These are phyloP conservation scores for Dictyostelium citrinum DNA, from an alignment of 78 protist species.

Conservation along the genomic window DNA sequence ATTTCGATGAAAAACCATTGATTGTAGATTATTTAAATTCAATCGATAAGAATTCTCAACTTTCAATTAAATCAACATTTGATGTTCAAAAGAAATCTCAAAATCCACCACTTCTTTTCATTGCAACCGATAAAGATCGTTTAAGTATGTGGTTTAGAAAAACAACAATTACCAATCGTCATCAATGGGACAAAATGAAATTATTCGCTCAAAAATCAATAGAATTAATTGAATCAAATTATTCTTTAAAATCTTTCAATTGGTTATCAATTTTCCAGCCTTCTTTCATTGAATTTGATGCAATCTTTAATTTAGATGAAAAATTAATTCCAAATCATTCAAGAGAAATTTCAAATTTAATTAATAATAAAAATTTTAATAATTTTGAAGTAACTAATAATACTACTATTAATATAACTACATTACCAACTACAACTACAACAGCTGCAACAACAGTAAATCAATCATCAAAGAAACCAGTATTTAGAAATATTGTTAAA, in stretches of 20 bases:
- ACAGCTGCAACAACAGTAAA: neutral
- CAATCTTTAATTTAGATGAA: constrained; percentile 2
- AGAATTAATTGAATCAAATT: neutral
- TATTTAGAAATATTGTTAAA: neutral
- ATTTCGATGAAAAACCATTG: constrained; percentile 31
- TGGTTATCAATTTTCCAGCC: constrained; percentile 45
- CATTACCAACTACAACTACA: neutral
- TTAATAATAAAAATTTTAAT: neutral
- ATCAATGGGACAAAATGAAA: neutral
- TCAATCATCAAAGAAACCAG: neutral
- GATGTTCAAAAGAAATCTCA: constrained; percentile 2
- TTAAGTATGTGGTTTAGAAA: constrained; percentile 6
- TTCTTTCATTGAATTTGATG: constrained; percentile 23
- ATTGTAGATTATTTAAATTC: constrained; percentile 1
- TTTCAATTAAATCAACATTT: constrained; percentile 6
- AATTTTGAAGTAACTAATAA: neutral
- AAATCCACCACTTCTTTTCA: constrained; percentile 36
- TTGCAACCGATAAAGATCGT: constrained; percentile 65
- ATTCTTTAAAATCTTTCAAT: neutral
- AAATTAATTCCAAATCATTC: constrained; percentile 5
- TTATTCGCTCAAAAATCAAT: constrained; percentile 22
- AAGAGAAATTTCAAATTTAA: constrained; percentile 11
- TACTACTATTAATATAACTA: neutral
- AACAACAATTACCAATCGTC: neutral
- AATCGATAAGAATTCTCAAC: neutral